Conservation (phyloP, 345 rosid genomes). For the Aquilaria yunnanensis region DNA sequence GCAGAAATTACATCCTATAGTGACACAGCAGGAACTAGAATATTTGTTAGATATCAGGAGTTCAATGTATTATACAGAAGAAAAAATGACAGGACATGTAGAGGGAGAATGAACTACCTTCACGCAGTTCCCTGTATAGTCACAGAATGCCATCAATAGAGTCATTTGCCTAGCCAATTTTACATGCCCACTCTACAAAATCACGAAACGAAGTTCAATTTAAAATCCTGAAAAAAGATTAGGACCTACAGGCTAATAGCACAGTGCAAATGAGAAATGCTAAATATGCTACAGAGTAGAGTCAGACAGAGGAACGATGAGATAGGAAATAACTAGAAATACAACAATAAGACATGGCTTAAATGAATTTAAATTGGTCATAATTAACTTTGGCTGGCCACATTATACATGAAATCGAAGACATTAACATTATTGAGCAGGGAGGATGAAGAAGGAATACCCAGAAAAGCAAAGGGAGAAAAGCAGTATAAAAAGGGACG, state of each 20-base stretch:
- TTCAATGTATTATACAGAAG: slow-evolving; percentile 6
- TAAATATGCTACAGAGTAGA: not conserved
- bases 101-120: slow-evolving; percentile 42
- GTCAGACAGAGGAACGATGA: not conserved
- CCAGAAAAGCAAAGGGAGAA: slow-evolving; percentile 97
- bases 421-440: not conserved
- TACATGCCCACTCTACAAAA: slow-evolving; percentile 85
- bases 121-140: slow-evolving; percentile 75
- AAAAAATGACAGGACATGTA: not conserved
- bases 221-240: slow-evolving; percentile 7
- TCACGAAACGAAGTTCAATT: not conserved
- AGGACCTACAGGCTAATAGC: not conserved
- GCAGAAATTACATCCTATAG: slow-evolving; percentile 87
- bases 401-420: no score
- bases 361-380: slow-evolving; percentile 7
- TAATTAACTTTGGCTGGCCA: not conserved
- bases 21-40: slow-evolving; percentile 11
- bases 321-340: not conserved
- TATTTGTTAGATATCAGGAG: not conserved
- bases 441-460: slow-evolving; percentile 28
- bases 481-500: slow-evolving; percentile 94
- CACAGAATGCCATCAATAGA: slow-evolving; percentile 91
- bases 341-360: not conserved
- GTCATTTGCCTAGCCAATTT: slow-evolving; percentile 99
- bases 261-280: not conserved